Evolutionary conservation across 306 rosid species (phyloP).

Genomic region (Mucuna pruriens): DNA sequence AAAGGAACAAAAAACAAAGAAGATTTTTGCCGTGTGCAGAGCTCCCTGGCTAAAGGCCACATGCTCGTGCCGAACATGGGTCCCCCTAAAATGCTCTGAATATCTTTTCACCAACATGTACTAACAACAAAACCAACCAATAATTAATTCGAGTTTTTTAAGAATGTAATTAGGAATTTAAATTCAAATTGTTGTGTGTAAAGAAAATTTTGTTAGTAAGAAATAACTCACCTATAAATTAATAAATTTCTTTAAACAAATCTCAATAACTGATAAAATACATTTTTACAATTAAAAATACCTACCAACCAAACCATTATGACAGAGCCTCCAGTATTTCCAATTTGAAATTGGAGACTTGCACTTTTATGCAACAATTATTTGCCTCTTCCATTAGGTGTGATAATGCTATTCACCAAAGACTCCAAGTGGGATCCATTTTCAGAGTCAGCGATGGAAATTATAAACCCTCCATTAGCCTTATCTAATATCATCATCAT

Average conservation of each 20-base stretch:
- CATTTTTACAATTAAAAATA: no score
- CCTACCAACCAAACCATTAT: constrained; percentile 4
- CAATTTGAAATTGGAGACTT: constrained; percentile 13
- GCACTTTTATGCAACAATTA: neutral
- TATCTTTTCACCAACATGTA: no score
- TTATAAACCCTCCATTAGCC: neutral
- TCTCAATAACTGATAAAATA: no score
- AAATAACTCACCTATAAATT: no score
- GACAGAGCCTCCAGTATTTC: neutral
- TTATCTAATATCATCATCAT: neutral
- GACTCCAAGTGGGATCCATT: neutral
- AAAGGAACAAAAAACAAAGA: constrained; percentile 2
- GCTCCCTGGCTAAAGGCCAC: neutral
- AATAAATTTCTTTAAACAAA: no score
- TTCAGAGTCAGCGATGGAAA: constrained; percentile 31
- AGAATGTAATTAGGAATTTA: no score
- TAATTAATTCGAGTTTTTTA: no score
- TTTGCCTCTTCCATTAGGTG: constrained; percentile 7
- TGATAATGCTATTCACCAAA: neutral
- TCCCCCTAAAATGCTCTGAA: neutral
- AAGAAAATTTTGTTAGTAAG: no score
- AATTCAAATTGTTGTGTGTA: no score
- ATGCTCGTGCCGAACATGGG: neutral
- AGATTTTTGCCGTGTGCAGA: constrained; percentile 1
- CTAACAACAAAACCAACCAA: no score